Conservation (phyloP, 306 rosid species). For the Phaseolus lunatus region DNA sequence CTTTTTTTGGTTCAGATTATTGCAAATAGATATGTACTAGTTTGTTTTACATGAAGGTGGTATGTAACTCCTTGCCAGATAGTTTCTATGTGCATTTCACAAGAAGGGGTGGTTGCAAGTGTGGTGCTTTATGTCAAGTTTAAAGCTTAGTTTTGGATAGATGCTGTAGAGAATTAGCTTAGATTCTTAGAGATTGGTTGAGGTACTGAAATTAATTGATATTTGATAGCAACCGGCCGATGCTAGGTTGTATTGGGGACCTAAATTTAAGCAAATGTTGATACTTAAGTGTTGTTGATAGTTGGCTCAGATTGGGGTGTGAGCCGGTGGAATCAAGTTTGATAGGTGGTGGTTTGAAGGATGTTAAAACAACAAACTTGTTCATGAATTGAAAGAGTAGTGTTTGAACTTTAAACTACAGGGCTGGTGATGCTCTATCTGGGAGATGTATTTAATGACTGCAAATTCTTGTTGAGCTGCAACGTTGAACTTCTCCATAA, state of each 20-base stretch:
- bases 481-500: background rate
- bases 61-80: background rate
- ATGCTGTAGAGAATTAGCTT: background rate
- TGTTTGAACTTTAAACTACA: background rate
- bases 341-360: conserved; percentile 1
- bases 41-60: background rate
- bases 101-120: conserved; percentile 1
- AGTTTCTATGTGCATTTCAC: background rate
- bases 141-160: background rate
- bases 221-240: background rate
- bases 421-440: background rate
- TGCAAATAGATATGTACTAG: background rate
- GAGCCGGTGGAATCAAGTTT: background rate
- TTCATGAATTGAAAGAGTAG: background rate
- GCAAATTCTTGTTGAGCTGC: background rate
- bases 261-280: background rate
- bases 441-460: background rate
- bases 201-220: conserved; percentile 7
- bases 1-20: background rate
- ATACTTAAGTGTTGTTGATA: conserved; percentile 2
- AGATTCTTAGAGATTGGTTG: conserved; percentile 22
- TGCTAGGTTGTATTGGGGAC: background rate
- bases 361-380: background rate
- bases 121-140: background rate
- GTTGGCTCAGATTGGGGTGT: background rate